These are phyloP conservation scores for Termitomyces bulborhizus DNA, from an alignment of 768 basidiomycete species.

Conservation along the genomic window DNA sequence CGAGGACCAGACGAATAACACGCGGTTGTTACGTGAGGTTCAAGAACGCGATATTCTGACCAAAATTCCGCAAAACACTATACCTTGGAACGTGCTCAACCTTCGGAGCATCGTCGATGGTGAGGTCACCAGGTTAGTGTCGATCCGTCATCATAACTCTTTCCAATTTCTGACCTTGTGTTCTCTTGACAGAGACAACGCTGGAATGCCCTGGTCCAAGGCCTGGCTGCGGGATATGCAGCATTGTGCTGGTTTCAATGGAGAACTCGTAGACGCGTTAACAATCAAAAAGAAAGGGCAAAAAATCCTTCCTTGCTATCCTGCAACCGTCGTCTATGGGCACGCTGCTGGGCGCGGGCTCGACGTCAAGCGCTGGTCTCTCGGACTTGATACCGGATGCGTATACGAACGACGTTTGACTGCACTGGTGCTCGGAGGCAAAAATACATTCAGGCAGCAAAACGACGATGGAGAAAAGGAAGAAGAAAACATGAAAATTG, in stretches of 20 bases:
- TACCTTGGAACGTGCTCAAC: conserved; percentile 75
- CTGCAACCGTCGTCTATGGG: conserved; percentile 80
- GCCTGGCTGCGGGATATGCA: conserved; percentile 67
- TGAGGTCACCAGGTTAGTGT: conserved; percentile 35
- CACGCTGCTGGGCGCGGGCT: conserved; percentile 78
- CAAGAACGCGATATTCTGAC: conserved; percentile 68
- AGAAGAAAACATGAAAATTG: not conserved
- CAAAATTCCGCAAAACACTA: conserved; percentile 67
- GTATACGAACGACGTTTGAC: conserved; percentile 62
- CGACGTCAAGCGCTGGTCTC: conserved; percentile 75
- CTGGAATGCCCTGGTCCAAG: conserved; percentile 71
- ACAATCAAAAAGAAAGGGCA: conserved; percentile 15
- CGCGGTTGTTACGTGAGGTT: conserved; percentile 39
- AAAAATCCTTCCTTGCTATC: conserved; percentile 51
- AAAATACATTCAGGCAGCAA: conserved; percentile 5
- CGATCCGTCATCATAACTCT: not conserved
- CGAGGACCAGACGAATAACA: conserved; percentile 13
- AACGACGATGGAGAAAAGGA: conserved; percentile 15
- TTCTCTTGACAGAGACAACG: conserved; percentile 18
- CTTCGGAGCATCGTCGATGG: conserved; percentile 52
- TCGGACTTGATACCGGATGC: conserved; percentile 87
- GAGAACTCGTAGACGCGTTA: conserved; percentile 5
- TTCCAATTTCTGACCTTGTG: not conserved
- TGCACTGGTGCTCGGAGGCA: conserved; percentile 52
- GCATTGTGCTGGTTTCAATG: conserved; percentile 46